Evolutionary conservation across 345 rosid genomes (phyloP).

Genomic region (Hevea brasiliensis): DNA sequence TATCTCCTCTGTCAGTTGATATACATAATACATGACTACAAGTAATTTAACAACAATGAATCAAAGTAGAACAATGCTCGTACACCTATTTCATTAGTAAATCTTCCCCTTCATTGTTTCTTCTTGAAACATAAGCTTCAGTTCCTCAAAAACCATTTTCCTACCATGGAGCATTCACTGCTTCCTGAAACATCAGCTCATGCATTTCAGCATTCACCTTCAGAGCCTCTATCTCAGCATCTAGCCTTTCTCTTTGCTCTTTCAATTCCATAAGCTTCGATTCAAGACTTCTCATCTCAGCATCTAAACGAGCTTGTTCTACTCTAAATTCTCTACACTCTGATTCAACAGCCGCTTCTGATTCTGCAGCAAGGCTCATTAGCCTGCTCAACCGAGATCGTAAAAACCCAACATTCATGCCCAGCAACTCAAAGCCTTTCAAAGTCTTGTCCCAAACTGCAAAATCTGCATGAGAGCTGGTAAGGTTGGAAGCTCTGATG

Average conservation of each 20-base stretch:
- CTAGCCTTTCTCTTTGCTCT: constrained; percentile 30
- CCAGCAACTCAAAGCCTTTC: constrained; percentile 52
- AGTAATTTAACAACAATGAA: constrained; percentile 6
- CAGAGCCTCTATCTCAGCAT: constrained; percentile 30
- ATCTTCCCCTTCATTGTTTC: neutral
- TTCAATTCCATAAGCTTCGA: constrained; percentile 24
- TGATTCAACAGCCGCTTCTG: constrained; percentile 29
- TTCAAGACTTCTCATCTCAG: constrained; percentile 36
- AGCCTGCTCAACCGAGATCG: constrained; percentile 36
- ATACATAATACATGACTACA: constrained; percentile 2
- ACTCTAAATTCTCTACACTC: constrained; percentile 24
- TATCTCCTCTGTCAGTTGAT: neutral
- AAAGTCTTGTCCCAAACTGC: constrained; percentile 45
- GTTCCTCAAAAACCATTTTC: neutral
- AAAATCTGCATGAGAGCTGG: constrained; percentile 35
- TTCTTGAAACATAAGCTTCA: no score
- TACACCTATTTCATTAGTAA: neutral
- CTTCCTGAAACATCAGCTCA: constrained; percentile 33
- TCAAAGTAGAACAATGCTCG: neutral
- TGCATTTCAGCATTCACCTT: constrained; percentile 27
- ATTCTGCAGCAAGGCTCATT: constrained; percentile 28
- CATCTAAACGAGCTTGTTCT: constrained; percentile 27
- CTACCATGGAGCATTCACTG: constrained; percentile 40
- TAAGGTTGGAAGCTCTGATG: constrained; percentile 36
- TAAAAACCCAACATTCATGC: constrained; percentile 48